These are phyloP conservation scores for Uromyces viciae-fabae DNA, from an alignment of 1,284 basidiomycete species.

Conservation along the genomic window DNA sequence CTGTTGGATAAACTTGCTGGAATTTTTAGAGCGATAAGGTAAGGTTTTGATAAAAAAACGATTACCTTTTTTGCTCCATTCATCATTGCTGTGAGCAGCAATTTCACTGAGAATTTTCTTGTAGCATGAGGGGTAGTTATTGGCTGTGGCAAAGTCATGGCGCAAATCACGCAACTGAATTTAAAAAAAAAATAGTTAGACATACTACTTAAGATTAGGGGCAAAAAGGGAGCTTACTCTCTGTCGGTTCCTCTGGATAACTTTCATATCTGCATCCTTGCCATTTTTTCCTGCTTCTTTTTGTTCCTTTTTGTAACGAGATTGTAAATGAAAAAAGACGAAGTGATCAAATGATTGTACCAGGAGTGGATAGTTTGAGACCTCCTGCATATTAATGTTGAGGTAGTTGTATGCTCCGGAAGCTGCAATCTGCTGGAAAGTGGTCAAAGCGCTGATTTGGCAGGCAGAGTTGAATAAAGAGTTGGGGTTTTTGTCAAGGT, in stretches of 20 bases:
- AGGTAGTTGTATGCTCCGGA: constrained; percentile 6
- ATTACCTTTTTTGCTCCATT: not conserved
- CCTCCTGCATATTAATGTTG: not conserved
- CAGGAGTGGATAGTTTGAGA: not conserved
- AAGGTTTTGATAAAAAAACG: constrained; percentile 26
- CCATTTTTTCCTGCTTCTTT: constrained; percentile 7
- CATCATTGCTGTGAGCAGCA: constrained; percentile 16
- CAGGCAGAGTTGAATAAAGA: constrained; percentile 5
- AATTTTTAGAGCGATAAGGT: not conserved
- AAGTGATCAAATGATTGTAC: not conserved
- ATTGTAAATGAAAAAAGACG: not conserved
- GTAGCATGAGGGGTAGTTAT: not conserved
- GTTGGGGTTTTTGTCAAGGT: not conserved
- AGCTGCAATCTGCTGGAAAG: not conserved
- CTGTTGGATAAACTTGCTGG: not conserved
- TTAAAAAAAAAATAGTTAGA: not conserved
- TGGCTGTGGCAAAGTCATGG: not conserved
- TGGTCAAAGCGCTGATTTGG: not conserved
- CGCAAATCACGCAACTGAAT: not conserved
- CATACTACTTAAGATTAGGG: not conserved
- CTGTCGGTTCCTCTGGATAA: not conserved
- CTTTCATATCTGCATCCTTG: not conserved
- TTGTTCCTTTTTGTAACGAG: not conserved
- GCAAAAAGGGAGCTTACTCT: not conserved
- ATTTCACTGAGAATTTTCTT: not conserved